Evolutionary conservation across 768 basidiomycete genomes (phyloP).

Genomic region (Boletus vinaceobasis): DNA sequence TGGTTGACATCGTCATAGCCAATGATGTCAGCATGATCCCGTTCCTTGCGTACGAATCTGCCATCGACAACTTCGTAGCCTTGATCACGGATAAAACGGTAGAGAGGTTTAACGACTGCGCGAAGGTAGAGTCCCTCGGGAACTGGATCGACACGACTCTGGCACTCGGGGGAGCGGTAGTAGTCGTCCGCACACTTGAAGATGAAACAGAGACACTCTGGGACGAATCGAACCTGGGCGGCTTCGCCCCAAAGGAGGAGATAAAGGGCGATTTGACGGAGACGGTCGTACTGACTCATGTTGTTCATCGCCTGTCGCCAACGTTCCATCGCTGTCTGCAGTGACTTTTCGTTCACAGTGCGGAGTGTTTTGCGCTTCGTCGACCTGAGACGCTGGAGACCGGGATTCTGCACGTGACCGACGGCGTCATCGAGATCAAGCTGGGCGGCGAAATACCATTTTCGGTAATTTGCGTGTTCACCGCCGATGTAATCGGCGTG

Average conservation of each 20-base stretch:
- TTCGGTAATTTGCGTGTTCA: conserved; percentile 97
- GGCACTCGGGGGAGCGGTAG: conserved; percentile 98
- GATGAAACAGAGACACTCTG: conserved; percentile 97
- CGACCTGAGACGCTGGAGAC: conserved; percentile 78
- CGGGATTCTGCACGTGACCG: conserved; percentile 88
- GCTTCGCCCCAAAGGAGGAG: conserved; percentile 98
- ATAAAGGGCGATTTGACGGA: conserved; percentile 93
- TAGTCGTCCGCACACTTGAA: conserved; percentile 99
- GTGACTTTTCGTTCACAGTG: conserved; percentile 54
- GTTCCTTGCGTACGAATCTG: conserved; percentile 89
- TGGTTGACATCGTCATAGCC: conserved; percentile 99
- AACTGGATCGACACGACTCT: conserved; percentile 85
- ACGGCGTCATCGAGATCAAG: conserved; percentile 98
- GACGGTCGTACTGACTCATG: conserved; percentile 97
- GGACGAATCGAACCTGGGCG: conserved; percentile 93
- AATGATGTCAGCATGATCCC: conserved; percentile 91
- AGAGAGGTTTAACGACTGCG: conserved; percentile 88
- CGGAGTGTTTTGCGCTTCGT: conserved; percentile 59
- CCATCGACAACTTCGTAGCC: conserved; percentile 96
- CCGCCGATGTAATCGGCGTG: conserved; percentile 99
- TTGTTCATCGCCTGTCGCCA: conserved; percentile 99
- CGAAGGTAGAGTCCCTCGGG: conserved; percentile 94
- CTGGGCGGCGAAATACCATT: conserved; percentile 99
- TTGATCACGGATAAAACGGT: conserved; percentile 95
- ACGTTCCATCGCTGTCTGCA: conserved; percentile 81